Percentiles rank a stretch among this genome's conserved stretches.
Conservation (phyloP, 1,284 basidiomycete genomes). For the Paramarasmius palmivorus region DNA sequence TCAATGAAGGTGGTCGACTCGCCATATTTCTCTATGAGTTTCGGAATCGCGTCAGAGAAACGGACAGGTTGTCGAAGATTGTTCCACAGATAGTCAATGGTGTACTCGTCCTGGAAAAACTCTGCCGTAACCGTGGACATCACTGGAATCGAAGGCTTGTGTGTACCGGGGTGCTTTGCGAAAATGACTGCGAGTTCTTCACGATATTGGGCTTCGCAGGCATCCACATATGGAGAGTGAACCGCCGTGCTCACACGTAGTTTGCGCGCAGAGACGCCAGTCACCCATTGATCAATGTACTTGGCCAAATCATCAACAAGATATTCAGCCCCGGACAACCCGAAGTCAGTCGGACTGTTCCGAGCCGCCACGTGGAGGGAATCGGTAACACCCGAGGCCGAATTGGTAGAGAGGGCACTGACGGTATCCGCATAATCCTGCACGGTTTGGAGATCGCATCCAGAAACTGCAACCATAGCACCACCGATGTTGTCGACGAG, state of each 20-base stretch:
- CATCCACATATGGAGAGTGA: slow-evolving; percentile 3
- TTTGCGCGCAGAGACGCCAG: background rate
- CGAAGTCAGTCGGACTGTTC: slow-evolving; percentile 5
- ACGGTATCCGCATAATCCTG: slow-evolving; percentile 2
- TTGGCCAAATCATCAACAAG: background rate
- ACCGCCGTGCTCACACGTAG: slow-evolving; percentile 1
- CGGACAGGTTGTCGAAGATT: slow-evolving; percentile 7
- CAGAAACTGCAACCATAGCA: slow-evolving; percentile 2
- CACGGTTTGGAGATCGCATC: background rate
- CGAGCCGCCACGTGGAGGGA: slow-evolving; percentile 1
- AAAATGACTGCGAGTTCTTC: background rate
- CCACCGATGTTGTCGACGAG: background rate
- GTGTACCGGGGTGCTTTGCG: background rate
- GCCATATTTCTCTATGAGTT: background rate
- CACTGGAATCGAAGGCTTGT: slow-evolving; percentile 1
- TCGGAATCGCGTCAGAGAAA: background rate
- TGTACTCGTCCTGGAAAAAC: background rate
- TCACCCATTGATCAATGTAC: slow-evolving; percentile 1
- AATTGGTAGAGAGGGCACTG: background rate
- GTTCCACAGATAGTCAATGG: slow-evolving; percentile 7
- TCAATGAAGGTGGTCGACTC: slow-evolving; percentile 6
- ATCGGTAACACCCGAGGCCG: background rate
- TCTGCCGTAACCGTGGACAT: slow-evolving; percentile 10
- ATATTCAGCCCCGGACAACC: slow-evolving; percentile 2
- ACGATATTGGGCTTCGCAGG: slow-evolving; percentile 1